These are phyloP conservation scores for Diaporthe amygdali DNA, from an alignment of 2,329 filamentous ascomycete species.

Conservation along the genomic window DNA sequence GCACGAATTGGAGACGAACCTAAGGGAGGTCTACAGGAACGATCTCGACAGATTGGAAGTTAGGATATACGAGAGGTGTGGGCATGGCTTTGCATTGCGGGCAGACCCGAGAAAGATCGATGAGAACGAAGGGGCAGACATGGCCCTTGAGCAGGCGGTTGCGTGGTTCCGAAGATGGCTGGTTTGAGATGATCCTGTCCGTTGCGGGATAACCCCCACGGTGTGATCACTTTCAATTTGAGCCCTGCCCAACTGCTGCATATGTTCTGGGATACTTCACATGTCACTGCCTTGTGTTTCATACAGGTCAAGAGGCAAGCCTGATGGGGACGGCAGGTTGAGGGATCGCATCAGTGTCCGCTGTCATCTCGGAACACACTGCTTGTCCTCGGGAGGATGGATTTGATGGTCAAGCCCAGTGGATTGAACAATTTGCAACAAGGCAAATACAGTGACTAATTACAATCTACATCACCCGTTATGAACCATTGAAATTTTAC, in stretches of 20 bases:
- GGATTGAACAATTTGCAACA: too few relatives aligned
- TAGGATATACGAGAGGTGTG: conserved; percentile 27
- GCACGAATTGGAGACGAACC: conserved; percentile 23
- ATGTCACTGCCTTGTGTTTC: background rate
- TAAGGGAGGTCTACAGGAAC: conserved; percentile 24
- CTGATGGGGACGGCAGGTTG: too few relatives aligned
- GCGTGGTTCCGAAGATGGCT: conserved; percentile 22
- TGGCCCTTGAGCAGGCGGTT: conserved; percentile 22
- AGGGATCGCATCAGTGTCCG: too few relatives aligned
- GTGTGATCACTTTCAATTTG: too few relatives aligned
- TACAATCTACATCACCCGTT: too few relatives aligned
- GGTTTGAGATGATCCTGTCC: background rate
- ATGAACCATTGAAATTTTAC: background rate
- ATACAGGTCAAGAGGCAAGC: background rate
- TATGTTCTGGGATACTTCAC: background rate
- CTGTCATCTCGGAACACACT: too few relatives aligned
- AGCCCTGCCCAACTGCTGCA: background rate
- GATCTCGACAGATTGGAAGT: conserved; percentile 24
- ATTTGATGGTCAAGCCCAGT: background rate
- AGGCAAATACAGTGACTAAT: background rate
- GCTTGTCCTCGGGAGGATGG: background rate
- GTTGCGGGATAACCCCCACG: background rate
- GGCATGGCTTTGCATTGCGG: conserved; percentile 33
- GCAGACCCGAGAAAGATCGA: conserved; percentile 25
- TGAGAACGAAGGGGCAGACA: conserved; percentile 17